Evolutionary conservation across 768 basidiomycete genomes (phyloP).

Genomic region (Pulveroboletus sp.): DNA sequence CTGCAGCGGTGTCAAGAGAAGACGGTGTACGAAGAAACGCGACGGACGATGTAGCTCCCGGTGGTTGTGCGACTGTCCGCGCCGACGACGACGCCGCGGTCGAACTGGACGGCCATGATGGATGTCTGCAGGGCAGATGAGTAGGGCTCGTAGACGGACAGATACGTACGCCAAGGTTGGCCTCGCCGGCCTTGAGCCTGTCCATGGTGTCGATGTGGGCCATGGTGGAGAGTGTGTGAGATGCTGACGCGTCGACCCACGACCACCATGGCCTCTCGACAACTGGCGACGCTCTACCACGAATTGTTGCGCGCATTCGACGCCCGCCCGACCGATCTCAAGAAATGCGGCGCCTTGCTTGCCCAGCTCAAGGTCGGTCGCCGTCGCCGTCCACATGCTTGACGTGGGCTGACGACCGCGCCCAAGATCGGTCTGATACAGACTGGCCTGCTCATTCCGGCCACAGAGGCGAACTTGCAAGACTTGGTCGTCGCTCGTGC

Average conservation of each 20-base stretch:
- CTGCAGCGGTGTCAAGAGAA: slow-evolving; percentile 36
- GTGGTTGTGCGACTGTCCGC: slow-evolving; percentile 98
- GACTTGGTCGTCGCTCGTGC: slow-evolving; percentile 75
- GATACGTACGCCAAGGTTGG: slow-evolving; percentile 87
- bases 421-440: slow-evolving; percentile 73
- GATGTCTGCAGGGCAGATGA: slow-evolving; percentile 64
- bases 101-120: slow-evolving; percentile 98
- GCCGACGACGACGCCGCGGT: slow-evolving; percentile 92
- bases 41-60: slow-evolving; percentile 88
- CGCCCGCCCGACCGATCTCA: slow-evolving; percentile 63
- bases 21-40: not conserved
- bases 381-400: not conserved
- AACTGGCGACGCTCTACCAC: slow-evolving; percentile 60
- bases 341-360: slow-evolving; percentile 60
- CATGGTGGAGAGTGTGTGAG: slow-evolving; percentile 36
- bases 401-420: not conserved
- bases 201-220: slow-evolving; percentile 79
- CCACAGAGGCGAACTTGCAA: slow-evolving; percentile 54
- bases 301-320: slow-evolving; percentile 68
- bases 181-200: slow-evolving; percentile 90
- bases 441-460: slow-evolving; percentile 74
- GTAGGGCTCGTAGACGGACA: not conserved
- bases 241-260: slow-evolving; percentile 51
- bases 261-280: slow-evolving; percentile 45
- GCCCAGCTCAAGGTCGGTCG: slow-evolving; percentile 69